phyloP scores from a whole-genome alignment of 176 grass and related monocot genomes.

The Leersia perrieri region DNA sequence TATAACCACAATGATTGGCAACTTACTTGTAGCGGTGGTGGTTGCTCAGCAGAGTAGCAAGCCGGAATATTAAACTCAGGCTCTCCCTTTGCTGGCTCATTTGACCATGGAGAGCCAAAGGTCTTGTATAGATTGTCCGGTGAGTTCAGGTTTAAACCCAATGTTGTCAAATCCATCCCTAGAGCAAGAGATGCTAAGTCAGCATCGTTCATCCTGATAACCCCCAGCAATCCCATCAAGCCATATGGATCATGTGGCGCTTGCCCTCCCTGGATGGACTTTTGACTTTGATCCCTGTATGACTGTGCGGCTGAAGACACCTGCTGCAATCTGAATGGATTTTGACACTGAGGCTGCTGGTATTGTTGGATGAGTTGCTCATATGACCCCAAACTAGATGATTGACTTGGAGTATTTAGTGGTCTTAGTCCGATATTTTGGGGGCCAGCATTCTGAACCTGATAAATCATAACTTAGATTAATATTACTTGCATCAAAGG shows the following conservation, averaged over 20 bases:
- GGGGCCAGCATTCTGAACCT: conserved; percentile 65
- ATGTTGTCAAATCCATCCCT: conserved; percentile 83
- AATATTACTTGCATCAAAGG: conserved; percentile 21
- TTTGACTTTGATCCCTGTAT: conserved; percentile 79
- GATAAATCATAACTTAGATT: conserved; percentile 43
- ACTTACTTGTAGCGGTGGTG: conserved; percentile 65
- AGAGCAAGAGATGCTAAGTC: conserved; percentile 90
- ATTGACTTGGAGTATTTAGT: conserved; percentile 51
- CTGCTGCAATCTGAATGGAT: conserved; percentile 77
- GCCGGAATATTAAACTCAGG: conserved; percentile 75
- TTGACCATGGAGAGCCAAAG: conserved; percentile 93
- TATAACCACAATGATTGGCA: background rate
- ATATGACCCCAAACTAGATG: conserved; percentile 66
- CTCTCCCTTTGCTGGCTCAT: conserved; percentile 80
- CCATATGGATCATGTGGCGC: conserved; percentile 75
- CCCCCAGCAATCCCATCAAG: conserved; percentile 73
- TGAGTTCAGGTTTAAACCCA: conserved; percentile 92
- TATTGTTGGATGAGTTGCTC: conserved; percentile 95
- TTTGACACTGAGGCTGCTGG: conserved; percentile 74
- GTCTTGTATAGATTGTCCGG: conserved; percentile 90
- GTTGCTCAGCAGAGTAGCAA: conserved; percentile 68
- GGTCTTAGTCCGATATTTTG: conserved; percentile 76
- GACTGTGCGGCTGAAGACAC: conserved; percentile 66
- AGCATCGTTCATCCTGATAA: conserved; percentile 74
- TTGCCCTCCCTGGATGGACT: conserved; percentile 56